Evolutionary conservation across 73 alveolate genomes (phyloP).

Genomic region (Symbiodinium pilosum): DNA sequence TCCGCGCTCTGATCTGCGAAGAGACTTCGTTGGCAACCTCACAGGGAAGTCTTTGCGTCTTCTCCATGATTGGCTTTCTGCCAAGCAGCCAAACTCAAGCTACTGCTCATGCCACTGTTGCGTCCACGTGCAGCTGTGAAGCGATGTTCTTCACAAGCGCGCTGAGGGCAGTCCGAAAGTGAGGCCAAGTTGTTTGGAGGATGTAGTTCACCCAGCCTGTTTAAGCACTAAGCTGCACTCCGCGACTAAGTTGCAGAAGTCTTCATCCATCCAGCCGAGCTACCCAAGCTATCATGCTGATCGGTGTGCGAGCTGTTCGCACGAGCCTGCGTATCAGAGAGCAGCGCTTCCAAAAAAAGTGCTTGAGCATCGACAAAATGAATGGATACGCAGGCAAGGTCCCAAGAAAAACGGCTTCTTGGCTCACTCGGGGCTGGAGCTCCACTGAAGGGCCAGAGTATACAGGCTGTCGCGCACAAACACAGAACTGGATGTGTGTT

Average conservation of each 20-base stretch:
- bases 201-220: conserved; percentile 88
- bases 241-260: not conserved
- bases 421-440: too few species aligned
- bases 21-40: not conserved
- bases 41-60: not conserved
- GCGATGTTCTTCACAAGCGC: conserved; percentile 33
- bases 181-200: conserved; percentile 53
- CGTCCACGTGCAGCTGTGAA: not conserved
- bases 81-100: not conserved
- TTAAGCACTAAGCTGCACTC: not conserved
- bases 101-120: not conserved
- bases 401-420: too few species aligned
- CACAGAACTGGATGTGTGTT: too few species aligned
- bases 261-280: not conserved
- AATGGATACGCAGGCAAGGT: too few species aligned
- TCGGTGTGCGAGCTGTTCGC: conserved; percentile 28
- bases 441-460: too few species aligned
- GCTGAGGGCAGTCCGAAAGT: conserved; percentile 24
- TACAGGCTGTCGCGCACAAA: too few species aligned
- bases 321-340: too few species aligned
- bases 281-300: conserved; percentile 46
- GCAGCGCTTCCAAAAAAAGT: too few species aligned
- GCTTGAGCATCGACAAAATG: too few species aligned
- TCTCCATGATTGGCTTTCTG: too few species aligned
- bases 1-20: conserved; percentile 4